Percentiles rank a stretch among this genome's conserved stretches.
Conservation (phyloP, 176 grass and related monocot species). For the Oryza officinalis region DNA sequence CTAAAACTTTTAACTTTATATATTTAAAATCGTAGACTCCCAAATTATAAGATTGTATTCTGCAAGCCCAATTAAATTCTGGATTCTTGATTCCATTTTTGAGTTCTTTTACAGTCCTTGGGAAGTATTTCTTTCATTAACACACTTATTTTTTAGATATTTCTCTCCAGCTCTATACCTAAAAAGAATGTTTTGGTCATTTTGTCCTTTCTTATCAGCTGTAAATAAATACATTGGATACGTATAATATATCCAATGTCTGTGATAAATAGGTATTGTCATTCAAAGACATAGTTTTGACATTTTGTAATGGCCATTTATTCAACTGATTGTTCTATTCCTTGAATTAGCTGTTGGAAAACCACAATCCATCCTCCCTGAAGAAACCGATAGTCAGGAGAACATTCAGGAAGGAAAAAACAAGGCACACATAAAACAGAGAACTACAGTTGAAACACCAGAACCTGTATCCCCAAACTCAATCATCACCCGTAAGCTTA, state of each 20-base stretch:
- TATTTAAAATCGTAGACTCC: background rate
- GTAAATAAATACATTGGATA: background rate
- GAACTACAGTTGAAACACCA: constrained; percentile 8
- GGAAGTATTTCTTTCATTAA: background rate
- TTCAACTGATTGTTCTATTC: constrained; percentile 1
- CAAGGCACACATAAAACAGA: constrained; percentile 20
- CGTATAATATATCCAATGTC: background rate
- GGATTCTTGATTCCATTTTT: background rate
- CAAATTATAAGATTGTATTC: background rate
- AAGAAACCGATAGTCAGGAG: constrained; percentile 61
- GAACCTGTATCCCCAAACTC: constrained; percentile 42
- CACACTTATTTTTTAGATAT: background rate
- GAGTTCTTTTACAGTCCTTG: background rate
- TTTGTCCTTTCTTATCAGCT: background rate
- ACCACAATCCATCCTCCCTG: constrained; percentile 78
- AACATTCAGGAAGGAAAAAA: constrained; percentile 21
- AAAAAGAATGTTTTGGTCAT: background rate
- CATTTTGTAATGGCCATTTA: constrained; percentile 11
- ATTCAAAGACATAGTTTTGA: constrained; percentile 4
- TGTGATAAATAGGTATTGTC: constrained; percentile 10
- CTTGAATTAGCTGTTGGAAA: constrained; percentile 77
- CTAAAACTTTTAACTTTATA: background rate
- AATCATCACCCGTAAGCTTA: constrained; percentile 56
- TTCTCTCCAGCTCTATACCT: background rate
- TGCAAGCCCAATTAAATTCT: background rate